Evolutionary conservation across 2,329 filamentous ascomycete genomes (phyloP), one percentile per base, ranked within the genome.

Genomic region (Coniochaeta hoffmannii): DNA sequence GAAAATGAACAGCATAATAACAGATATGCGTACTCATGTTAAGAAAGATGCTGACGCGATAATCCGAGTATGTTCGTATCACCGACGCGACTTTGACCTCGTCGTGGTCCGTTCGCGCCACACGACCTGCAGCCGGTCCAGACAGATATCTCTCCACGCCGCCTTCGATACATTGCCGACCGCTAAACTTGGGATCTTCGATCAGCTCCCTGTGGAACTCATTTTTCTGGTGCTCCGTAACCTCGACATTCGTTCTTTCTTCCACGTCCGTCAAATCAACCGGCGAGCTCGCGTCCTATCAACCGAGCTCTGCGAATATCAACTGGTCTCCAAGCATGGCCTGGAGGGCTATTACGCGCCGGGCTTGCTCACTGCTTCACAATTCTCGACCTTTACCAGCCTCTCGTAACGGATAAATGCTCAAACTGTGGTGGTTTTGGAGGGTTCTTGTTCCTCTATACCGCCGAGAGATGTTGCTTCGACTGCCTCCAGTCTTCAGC

Each of bases 51-150:
- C 56, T 31, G 31, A 58, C 50, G 52, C 56, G 36, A 59, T 62
- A 32, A 34, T 62, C 36, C 54, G 53, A 57, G 55, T 59, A 36
- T 63, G 58, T 59, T 61, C 58, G 34, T 61, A 63, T 58, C 60
- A 60, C 50, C 55, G 50, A 54, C 46, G 46, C 31, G 59, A 60
- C 36, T 58, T 56, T 53, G 57, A 60, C 34, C 53, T 56, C 53
- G 56, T 60, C 53, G 53, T 60, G 34, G 57, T 60, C 53, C 58
- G 56, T 53, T 58, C 61, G 44, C 58, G 56, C 58, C 59, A 31
- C 58, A 60, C 53, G 53, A 60, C 38, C 60, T 60, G 55, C 56
- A 59, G 53, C 41, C 9, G 50, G 58, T 60, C 49, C 55, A 61
- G 58, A 50, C 56, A 30, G 58, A 50, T 55, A 30, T 63, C 59